Evolutionary conservation across 2,329 filamentous ascomycete genomes (phyloP).

Genomic region (Alternaria burnsii): DNA sequence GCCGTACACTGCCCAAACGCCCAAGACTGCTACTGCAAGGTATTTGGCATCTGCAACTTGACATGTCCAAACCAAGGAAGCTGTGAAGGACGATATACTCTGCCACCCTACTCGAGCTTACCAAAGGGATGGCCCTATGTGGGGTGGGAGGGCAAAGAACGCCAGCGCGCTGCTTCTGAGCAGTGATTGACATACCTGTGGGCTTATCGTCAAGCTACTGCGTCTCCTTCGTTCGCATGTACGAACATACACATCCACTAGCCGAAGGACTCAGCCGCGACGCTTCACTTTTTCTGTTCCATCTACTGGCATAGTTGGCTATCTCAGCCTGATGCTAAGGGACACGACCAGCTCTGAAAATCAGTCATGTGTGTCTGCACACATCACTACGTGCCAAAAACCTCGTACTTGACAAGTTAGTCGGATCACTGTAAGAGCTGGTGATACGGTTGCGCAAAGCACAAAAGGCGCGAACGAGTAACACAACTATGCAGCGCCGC

Average conservation of each 20-base stretch:
- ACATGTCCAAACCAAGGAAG: slow-evolving; percentile 52
- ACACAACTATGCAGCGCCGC: background rate
- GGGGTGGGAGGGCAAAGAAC: slow-evolving; percentile 60
- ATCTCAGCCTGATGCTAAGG: background rate
- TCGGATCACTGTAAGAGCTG: background rate
- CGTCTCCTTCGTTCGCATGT: background rate
- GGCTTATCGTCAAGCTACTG: background rate
- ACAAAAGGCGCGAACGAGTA: background rate
- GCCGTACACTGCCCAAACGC: slow-evolving; percentile 68
- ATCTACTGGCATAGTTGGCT: background rate
- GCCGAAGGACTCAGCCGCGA: background rate
- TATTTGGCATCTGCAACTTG: slow-evolving; percentile 68
- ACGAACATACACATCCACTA: background rate
- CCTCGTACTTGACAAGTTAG: background rate
- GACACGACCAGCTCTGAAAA: background rate
- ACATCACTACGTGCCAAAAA: background rate
- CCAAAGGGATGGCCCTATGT: slow-evolving; percentile 69
- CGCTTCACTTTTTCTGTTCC: background rate
- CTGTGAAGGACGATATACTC: slow-evolving; percentile 66
- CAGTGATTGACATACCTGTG: slow-evolving; percentile 19
- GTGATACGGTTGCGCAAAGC: background rate
- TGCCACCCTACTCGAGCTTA: slow-evolving; percentile 66
- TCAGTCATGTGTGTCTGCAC: background rate
- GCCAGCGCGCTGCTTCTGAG: slow-evolving; percentile 33
- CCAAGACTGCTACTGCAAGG: slow-evolving; percentile 71